These are phyloP conservation scores for Exophiala xenobiotica DNA, from an alignment of 2,329 filamentous ascomycete genomes.

Conservation along the genomic window DNA sequence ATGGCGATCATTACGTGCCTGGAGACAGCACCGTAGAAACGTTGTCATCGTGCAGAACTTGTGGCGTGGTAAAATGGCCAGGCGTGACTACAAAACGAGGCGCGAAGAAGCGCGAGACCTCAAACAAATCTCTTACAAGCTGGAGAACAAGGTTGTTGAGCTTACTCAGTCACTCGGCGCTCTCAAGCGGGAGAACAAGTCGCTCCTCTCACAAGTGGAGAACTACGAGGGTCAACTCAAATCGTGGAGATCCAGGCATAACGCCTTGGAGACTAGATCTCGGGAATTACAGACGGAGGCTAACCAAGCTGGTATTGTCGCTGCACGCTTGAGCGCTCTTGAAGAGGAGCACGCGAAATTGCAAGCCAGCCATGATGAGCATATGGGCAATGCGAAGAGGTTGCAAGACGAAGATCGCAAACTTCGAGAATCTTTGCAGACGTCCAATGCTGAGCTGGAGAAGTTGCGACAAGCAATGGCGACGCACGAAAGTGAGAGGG, in stretches of 20 bases:
- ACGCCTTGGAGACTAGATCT: slow-evolving; percentile 80
- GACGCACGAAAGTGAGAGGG: slow-evolving; percentile 80
- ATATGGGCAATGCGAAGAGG: slow-evolving; percentile 82
- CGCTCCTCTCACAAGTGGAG: slow-evolving; percentile 80
- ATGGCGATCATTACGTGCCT: slow-evolving; percentile 72
- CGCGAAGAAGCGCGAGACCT: slow-evolving; percentile 96
- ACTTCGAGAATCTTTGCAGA: slow-evolving; percentile 76
- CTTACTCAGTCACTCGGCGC: slow-evolving; percentile 89
- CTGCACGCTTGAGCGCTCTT: slow-evolving; percentile 84
- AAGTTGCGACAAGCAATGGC: slow-evolving; percentile 71
- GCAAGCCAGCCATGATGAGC: slow-evolving; percentile 85
- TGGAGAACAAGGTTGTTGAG: slow-evolving; percentile 99
- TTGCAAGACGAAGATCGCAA: slow-evolving; percentile 92
- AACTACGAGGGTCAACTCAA: slow-evolving; percentile 96
- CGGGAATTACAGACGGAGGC: slow-evolving; percentile 96
- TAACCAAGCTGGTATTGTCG: slow-evolving; percentile 94
- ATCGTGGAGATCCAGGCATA: slow-evolving; percentile 91
- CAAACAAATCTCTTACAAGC: slow-evolving; percentile 98
- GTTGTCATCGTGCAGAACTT: slow-evolving; percentile 86
- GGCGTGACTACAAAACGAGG: slow-evolving; percentile 81
- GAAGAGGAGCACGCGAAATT: slow-evolving; percentile 95
- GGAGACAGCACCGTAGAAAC: slow-evolving; percentile 87
- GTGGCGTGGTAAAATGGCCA: slow-evolving; percentile 82
- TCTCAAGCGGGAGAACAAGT: slow-evolving; percentile 93
- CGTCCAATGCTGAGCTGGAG: slow-evolving; percentile 78